Evolutionary conservation across 345 rosid species (phyloP).

Genomic region (Dimocarpus longan): DNA sequence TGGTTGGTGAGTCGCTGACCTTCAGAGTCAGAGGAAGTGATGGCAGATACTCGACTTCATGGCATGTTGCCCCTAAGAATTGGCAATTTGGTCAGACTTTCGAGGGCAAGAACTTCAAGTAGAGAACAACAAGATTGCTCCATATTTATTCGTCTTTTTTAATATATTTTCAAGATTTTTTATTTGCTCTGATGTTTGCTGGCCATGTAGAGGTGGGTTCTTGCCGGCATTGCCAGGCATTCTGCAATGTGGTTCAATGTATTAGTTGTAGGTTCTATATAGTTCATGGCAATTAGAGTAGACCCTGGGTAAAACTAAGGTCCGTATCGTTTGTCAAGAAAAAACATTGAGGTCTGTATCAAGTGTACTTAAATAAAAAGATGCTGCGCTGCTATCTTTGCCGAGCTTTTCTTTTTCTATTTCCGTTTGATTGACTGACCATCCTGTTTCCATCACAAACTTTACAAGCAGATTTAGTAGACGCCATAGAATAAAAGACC

Average conservation of each 20-base stretch:
- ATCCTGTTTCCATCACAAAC: neutral
- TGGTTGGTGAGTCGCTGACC: constrained; percentile 46
- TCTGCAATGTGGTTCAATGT: neutral
- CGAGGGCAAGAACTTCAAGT: constrained; percentile 51
- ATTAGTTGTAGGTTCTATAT: no score
- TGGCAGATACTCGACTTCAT: constrained; percentile 38
- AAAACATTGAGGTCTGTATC: no score
- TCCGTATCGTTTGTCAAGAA: neutral
- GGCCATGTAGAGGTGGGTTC: neutral
- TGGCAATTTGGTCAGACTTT: constrained; percentile 57
- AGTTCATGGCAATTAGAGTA: no score
- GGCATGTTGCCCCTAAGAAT: constrained; percentile 44
- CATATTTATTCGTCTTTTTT: no score
- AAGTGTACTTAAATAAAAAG: neutral
- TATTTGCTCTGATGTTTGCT: neutral
- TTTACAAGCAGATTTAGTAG: neutral
- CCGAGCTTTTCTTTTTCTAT: neutral
- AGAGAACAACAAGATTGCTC: constrained; percentile 25
- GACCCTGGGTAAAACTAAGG: no score
- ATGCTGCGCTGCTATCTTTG: neutral
- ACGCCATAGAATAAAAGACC: neutral
- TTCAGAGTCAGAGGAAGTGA: constrained; percentile 52
- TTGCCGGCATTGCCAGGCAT: neutral
- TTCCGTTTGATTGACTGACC: no score
- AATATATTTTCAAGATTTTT: no score